Conservation (phyloP, 495 filamentous ascomycete species). For the Penicillium pulvis region DNA sequence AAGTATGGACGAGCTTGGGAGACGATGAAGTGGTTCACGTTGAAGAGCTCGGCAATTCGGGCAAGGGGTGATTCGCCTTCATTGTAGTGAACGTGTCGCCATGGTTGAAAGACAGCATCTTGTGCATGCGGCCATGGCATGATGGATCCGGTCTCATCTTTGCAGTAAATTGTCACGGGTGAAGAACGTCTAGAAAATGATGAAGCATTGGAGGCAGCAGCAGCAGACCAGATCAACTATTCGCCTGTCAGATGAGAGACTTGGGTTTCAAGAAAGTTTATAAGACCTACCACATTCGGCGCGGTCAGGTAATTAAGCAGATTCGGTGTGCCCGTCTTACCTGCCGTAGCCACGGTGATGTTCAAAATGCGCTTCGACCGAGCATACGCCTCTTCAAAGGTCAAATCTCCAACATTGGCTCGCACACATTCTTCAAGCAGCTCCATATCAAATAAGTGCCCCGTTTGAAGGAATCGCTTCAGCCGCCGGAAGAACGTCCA, state of each 20-base stretch:
- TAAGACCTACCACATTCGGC: slow-evolving; percentile 78
- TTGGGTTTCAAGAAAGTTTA: neutral
- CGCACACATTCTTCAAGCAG: slow-evolving; percentile 85
- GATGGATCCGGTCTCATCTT: slow-evolving; percentile 75
- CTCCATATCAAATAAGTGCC: slow-evolving; percentile 80
- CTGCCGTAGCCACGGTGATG: slow-evolving; percentile 81
- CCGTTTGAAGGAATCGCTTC: slow-evolving; percentile 66
- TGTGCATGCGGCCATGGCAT: slow-evolving; percentile 74
- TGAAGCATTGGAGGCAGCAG: slow-evolving; percentile 86
- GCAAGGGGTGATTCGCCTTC: slow-evolving; percentile 80
- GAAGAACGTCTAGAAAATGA: slow-evolving; percentile 59
- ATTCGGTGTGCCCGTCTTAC: slow-evolving; percentile 75
- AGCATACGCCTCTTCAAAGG: slow-evolving; percentile 91
- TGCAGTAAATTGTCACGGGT: slow-evolving; percentile 76
- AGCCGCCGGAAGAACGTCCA: slow-evolving; percentile 63
- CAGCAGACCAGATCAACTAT: slow-evolving; percentile 89
- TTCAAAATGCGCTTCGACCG: slow-evolving; percentile 86
- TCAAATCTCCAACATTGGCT: slow-evolving; percentile 84
- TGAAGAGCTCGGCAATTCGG: slow-evolving; percentile 89
- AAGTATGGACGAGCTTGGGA: slow-evolving; percentile 95
- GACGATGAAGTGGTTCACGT: slow-evolving; percentile 97
- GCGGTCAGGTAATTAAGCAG: slow-evolving; percentile 92
- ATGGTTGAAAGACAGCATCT: slow-evolving; percentile 67
- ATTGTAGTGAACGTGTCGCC: slow-evolving; percentile 66
- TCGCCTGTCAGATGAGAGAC: neutral